phyloP scores from a whole-genome alignment of 345 rosid species.

The Aethionema arabicum region DNA sequence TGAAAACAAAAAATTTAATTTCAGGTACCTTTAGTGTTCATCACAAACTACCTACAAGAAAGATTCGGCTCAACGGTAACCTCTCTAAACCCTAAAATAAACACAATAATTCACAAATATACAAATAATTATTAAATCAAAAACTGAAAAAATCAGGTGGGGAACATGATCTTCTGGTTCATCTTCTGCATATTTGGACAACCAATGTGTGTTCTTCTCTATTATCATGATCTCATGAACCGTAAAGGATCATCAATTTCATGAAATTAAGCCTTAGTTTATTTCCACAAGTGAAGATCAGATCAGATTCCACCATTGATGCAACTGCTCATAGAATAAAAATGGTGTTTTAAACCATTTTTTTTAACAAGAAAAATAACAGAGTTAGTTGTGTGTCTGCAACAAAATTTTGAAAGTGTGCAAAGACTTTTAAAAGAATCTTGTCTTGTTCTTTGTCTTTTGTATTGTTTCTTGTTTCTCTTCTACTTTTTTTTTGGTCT shows the following conservation, averaged over 20 bases:
- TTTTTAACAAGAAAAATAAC: no score
- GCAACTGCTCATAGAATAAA: not conserved
- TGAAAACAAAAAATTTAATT: no score
- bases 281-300: not conserved
- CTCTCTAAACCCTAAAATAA: slow-evolving; percentile 17
- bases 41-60: slow-evolving; percentile 73
- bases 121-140: no score
- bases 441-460: no score
- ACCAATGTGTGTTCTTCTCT: slow-evolving; percentile 91
- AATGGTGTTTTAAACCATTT: no score
- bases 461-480: no score
- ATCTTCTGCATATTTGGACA: slow-evolving; percentile 93
- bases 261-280: not conserved
- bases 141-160: slow-evolving; percentile 51
- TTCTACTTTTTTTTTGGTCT: no score
- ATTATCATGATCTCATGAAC: slow-evolving; percentile 95
- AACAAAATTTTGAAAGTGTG: no score
- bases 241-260: slow-evolving; percentile 48
- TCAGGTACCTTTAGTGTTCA: slow-evolving; percentile 83
- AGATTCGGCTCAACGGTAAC: slow-evolving; percentile 83
- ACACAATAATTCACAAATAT: not conserved
- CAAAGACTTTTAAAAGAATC: no score
- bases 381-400: no score
- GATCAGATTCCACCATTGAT: not conserved
- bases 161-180: slow-evolving; percentile 97